Evolutionary conservation across 2,329 filamentous ascomycete species (phyloP), one percentile per base, ranked within the genome.

Genomic region (Alternaria conjuncta): DNA sequence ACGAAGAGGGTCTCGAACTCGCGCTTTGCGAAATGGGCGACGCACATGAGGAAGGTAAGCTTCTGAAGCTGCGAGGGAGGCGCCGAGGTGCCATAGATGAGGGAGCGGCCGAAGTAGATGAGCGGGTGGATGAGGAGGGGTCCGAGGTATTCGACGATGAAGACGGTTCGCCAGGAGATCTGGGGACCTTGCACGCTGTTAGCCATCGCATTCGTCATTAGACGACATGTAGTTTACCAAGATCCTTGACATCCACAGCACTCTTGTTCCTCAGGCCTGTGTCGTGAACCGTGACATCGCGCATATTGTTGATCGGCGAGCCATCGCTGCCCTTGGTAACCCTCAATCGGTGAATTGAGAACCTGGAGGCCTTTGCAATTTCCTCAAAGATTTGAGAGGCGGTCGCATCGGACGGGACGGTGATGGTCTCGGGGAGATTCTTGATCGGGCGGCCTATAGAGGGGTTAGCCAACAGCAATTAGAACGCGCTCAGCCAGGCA

Each of bases 1-100:
- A 99, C 88, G 79, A 96, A 97, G 66, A 97, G 78, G 1, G 96
- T 98, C 84, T 99, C 96, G 69, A 93, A 86, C 84, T 99, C 96
- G 77, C 96, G 94, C 87, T 99, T 99, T 78, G 92, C 70, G 81
- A 97, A 99, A 85, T 99, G 96, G 12, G 91, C 81, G 60, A 89
- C 83, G 74, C 97, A 88, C 79, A 97, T 88, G 64, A 83, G 82
- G 78, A 94, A 91, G 55, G 90, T 87, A 55, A 97, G 85, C 72
- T 86, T 88, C 82, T 99, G 96, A 3, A 84, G 83, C 78, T 77
- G 87, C 83, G 86, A 96, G 75, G 85, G 84, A 45, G 82, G 80
- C 44, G 73, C 85, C 75, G 77, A 83, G 75, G 74, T 84, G 67
- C 84, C 85, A 82, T 93, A 94, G 73, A 94, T 84, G 79, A 91